A percentile compares a stretch with the other conserved stretches of the same genome.
These are phyloP conservation scores for Ascochyta fabae DNA, from an alignment of 2,329 filamentous ascomycete species.

Conservation along the genomic window DNA sequence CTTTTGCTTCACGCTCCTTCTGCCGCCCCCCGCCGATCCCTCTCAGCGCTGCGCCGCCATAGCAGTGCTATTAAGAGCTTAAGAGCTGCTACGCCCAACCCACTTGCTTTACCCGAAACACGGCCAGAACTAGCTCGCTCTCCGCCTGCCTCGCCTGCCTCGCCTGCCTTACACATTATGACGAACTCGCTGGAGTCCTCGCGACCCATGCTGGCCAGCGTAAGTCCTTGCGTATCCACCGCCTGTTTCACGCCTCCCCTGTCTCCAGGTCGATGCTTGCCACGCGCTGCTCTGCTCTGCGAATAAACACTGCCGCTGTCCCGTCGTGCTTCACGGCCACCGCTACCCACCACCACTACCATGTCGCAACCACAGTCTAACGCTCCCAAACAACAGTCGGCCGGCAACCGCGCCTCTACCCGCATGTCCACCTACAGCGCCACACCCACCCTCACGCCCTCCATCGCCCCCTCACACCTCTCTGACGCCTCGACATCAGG, in stretches of 20 bases:
- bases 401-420: slow-evolving; percentile 48
- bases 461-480: slow-evolving; percentile 55
- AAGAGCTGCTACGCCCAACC: background rate
- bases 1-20: background rate
- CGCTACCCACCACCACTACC: slow-evolving; percentile 12
- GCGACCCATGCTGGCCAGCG: slow-evolving; percentile 50
- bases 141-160: slow-evolving; percentile 1
- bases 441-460: slow-evolving; percentile 58
- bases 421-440: slow-evolving; percentile 60
- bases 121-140: slow-evolving; percentile 6
- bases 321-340: slow-evolving; percentile 8
- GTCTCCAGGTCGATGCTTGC: slow-evolving; percentile 26
- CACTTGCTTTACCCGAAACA: slow-evolving; percentile 15
- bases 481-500: slow-evolving; percentile 44
- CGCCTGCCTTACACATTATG: slow-evolving; percentile 33
- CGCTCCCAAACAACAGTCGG: slow-evolving; percentile 37
- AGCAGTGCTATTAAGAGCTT: background rate
- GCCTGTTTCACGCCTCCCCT: slow-evolving; percentile 39
- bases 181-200: slow-evolving; percentile 50
- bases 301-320: slow-evolving; percentile 20
- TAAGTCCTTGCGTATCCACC: slow-evolving; percentile 42
- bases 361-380: slow-evolving; percentile 38
- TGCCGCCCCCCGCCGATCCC: slow-evolving; percentile 6
- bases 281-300: slow-evolving; percentile 6
- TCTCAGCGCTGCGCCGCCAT: slow-evolving; percentile 1